A percentile compares a stretch with the other conserved stretches of the same genome.
Conservation (phyloP, 768 basidiomycete species). For the Psilocybe cyanescens region DNA sequence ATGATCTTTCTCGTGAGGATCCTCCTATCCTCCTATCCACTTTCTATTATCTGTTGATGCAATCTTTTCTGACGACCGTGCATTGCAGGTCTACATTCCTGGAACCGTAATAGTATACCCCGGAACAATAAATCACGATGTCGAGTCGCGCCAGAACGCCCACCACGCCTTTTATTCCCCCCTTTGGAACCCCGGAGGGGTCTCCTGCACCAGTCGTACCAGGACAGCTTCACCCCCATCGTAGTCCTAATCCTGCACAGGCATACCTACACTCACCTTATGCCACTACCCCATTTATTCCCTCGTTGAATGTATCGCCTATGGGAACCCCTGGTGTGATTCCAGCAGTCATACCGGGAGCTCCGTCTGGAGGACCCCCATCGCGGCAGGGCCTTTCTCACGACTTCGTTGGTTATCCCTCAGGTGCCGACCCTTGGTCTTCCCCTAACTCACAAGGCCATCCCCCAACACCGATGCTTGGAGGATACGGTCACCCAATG, state of each 20-base stretch:
- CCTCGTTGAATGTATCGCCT: not conserved
- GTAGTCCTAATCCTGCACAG: constrained; percentile 27
- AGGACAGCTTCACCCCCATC: constrained; percentile 7
- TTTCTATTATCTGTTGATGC: constrained; percentile 1
- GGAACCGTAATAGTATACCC: constrained; percentile 10
- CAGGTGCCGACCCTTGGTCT: constrained; percentile 19
- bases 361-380: not conserved
- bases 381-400: constrained; percentile 24
- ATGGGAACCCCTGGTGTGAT: not conserved
- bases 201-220: constrained; percentile 33
- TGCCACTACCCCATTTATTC: constrained; percentile 10
- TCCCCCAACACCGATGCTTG: constrained; percentile 15
- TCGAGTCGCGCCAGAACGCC: constrained; percentile 16
- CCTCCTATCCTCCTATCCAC: not conserved
- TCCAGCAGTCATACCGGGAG: constrained; percentile 11
- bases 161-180: constrained; percentile 41
- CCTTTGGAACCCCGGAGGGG: constrained; percentile 40
- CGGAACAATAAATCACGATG: constrained; percentile 8
- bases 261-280: constrained; percentile 10
- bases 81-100: not conserved
- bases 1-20: not conserved
- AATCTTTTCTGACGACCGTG: not conserved
- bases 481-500: constrained; percentile 2
- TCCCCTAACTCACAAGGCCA: constrained; percentile 18
- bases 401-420: constrained; percentile 37